phyloP scores from a whole-genome alignment of 2,329 filamentous ascomycete species.

The Talaromyces sp. region DNA sequence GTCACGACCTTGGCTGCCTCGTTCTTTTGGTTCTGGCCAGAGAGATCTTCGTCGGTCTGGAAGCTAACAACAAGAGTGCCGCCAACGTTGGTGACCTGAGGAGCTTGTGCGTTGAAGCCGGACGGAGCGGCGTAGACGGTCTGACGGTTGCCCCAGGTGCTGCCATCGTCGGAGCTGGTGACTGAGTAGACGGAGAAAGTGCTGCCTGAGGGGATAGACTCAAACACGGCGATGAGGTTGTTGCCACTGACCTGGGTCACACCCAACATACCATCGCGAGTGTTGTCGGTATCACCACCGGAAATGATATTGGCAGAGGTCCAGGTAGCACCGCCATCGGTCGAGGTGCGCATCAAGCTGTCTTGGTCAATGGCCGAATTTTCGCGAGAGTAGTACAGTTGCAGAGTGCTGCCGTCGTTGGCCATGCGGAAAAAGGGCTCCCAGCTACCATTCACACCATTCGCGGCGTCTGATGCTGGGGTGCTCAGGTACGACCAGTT shows the following conservation, averaged over 20 bases:
- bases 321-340: constrained; percentile 7
- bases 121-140: constrained; percentile 3
- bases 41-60: constrained; percentile 8
- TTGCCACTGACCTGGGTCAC: not conserved
- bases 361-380: constrained; percentile 6
- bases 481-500: constrained; percentile 9
- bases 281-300: not conserved
- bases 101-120: constrained; percentile 5
- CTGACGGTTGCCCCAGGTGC: constrained; percentile 7
- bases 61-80: constrained; percentile 9
- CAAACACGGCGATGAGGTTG: constrained; percentile 8
- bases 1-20: constrained; percentile 7
- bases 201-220: constrained; percentile 1
- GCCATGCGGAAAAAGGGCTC: constrained; percentile 11
- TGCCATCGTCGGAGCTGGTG: constrained; percentile 6
- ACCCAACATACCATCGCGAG: constrained; percentile 10
- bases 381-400: constrained; percentile 11
- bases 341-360: constrained; percentile 10
- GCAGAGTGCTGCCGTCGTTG: constrained; percentile 1
- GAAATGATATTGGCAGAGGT: constrained; percentile 1
- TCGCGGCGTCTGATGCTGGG: not conserved
- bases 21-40: not conserved
- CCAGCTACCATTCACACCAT: constrained; percentile 5
- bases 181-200: constrained; percentile 8
- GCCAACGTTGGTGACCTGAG: constrained; percentile 8